Conservation (phyloP, 805 yeast genomes). For the Brettanomyces naardenensis region DNA sequence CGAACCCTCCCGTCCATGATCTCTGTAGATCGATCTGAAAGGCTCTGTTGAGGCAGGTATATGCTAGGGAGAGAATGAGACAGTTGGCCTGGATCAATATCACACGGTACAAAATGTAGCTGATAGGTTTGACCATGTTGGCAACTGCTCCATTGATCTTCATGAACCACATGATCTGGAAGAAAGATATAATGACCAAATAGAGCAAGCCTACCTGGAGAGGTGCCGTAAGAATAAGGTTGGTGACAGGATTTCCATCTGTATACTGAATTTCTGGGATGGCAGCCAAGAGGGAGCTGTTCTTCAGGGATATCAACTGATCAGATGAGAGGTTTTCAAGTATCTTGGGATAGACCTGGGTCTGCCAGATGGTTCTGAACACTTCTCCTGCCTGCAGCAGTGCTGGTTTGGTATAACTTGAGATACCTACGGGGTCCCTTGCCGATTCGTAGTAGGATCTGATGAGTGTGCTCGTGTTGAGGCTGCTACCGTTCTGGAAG, state of each 20-base stretch:
- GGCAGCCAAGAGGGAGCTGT: slow-evolving; percentile 12
- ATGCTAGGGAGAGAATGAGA: slow-evolving; percentile 49
- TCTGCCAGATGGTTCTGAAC: slow-evolving; percentile 17
- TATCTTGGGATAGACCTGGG: slow-evolving; percentile 18
- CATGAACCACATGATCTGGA: slow-evolving; percentile 56
- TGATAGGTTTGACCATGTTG: slow-evolving; percentile 31
- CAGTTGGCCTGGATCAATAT: slow-evolving; percentile 42
- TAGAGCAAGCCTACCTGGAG: slow-evolving; percentile 70
- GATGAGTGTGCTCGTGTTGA: slow-evolving; percentile 20
- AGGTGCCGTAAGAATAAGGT: slow-evolving; percentile 53
- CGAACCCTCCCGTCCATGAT: slow-evolving; percentile 59
- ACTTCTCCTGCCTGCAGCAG: slow-evolving; percentile 28
- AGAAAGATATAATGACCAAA: slow-evolving; percentile 62
- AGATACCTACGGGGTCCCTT: slow-evolving; percentile 48
- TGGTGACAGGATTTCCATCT: slow-evolving; percentile 33
- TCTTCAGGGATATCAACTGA: slow-evolving; percentile 16
- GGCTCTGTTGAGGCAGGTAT: slow-evolving; percentile 55
- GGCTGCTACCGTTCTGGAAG: slow-evolving; percentile 19
- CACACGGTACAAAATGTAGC: slow-evolving; percentile 46
- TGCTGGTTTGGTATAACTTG: slow-evolving; percentile 35
- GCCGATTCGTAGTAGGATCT: slow-evolving; percentile 48
- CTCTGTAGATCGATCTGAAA: slow-evolving; percentile 53
- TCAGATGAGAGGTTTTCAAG: slow-evolving; percentile 19
- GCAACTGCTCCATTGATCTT: slow-evolving; percentile 46
- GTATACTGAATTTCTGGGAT: slow-evolving; percentile 14